Percentiles rank a stretch among this genome's conserved stretches.
Evolutionary conservation across 176 grass and related monocot genomes (phyloP).

Genomic region (Ensete ventricosum): DNA sequence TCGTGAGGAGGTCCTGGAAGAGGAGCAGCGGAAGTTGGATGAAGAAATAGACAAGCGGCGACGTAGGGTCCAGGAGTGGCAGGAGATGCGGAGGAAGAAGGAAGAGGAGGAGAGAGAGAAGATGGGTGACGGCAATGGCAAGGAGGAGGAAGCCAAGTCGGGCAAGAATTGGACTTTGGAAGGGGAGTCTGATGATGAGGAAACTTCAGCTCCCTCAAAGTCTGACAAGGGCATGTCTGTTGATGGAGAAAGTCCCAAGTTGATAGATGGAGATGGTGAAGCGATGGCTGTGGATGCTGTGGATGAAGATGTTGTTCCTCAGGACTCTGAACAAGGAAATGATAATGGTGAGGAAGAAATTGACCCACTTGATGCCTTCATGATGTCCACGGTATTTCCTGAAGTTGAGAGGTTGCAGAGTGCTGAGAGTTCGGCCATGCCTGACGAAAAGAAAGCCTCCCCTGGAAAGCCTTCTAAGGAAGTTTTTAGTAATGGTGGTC

Average conservation of each 20-base stretch:
- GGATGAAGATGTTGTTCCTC: conserved; percentile 19
- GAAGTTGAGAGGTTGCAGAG: conserved; percentile 76
- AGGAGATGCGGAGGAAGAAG: conserved; percentile 63
- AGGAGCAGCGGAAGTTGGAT: conserved; percentile 71
- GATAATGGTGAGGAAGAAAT: conserved; percentile 69
- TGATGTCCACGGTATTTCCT: conserved; percentile 85
- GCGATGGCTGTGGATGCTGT: conserved; percentile 45
- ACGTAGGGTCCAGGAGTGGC: conserved; percentile 87
- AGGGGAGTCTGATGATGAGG: conserved; percentile 90
- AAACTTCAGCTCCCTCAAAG: neutral
- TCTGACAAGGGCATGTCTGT: conserved; percentile 31
- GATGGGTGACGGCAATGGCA: neutral
- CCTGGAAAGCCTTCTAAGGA: conserved; percentile 29
- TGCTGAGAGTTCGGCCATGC: conserved; percentile 1
- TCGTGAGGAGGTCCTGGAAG: conserved; percentile 67
- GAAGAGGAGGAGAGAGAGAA: conserved; percentile 28
- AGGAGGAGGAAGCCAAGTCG: neutral
- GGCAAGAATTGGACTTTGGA: conserved; percentile 98
- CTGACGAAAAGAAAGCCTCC: conserved; percentile 28
- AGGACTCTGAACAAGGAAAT: conserved; percentile 24
- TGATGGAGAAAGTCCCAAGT: conserved; percentile 16
- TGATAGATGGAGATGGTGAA: neutral
- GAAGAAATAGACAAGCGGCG: conserved; percentile 90
- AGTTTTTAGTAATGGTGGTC: conserved; percentile 31
- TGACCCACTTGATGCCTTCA: conserved; percentile 86